phyloP scores from a whole-genome alignment of 306 rosid species.

The Quercus alba region DNA sequence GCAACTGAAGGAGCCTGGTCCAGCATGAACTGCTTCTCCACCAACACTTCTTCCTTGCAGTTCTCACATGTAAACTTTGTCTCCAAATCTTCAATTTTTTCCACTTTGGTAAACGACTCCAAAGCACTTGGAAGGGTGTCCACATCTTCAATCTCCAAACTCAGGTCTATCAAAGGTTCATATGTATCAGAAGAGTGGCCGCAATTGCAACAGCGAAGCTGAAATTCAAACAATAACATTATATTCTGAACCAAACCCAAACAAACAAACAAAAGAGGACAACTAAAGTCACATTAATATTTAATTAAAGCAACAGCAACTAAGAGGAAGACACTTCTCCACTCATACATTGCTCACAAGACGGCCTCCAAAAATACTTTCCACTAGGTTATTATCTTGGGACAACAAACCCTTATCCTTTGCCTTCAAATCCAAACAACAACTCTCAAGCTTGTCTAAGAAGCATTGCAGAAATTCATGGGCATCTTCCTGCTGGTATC shows the following conservation, averaged over 20 bases:
- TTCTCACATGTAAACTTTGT: conserved; percentile 59
- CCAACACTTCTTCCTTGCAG: conserved; percentile 65
- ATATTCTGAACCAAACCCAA: neutral
- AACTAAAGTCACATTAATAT: neutral
- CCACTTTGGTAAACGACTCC: conserved; percentile 77
- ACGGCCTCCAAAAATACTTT: conserved; percentile 75
- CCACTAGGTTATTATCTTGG: conserved; percentile 50
- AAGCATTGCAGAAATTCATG: conserved; percentile 88
- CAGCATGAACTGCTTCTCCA: conserved; percentile 74
- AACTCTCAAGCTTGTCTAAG: conserved; percentile 67
- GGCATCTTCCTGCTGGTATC: conserved; percentile 89
- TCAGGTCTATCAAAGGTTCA: conserved; percentile 80
- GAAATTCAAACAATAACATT: conserved; percentile 22
- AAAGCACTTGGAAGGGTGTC: conserved; percentile 65
- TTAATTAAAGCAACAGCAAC: neutral
- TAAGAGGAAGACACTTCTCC: neutral
- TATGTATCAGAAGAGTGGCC: conserved; percentile 60
- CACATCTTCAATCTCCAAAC: conserved; percentile 76
- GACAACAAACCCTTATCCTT: conserved; percentile 15
- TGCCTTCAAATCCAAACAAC: conserved; percentile 35
- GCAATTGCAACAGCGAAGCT: conserved; percentile 80
- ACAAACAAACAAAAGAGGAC: conserved; percentile 5
- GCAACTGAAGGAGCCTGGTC: conserved; percentile 69
- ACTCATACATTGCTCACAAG: conserved; percentile 67
- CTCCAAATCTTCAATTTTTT: conserved; percentile 57